Evolutionary conservation across 1,284 basidiomycete genomes (phyloP).

Genomic region (Grifola frondosa): DNA sequence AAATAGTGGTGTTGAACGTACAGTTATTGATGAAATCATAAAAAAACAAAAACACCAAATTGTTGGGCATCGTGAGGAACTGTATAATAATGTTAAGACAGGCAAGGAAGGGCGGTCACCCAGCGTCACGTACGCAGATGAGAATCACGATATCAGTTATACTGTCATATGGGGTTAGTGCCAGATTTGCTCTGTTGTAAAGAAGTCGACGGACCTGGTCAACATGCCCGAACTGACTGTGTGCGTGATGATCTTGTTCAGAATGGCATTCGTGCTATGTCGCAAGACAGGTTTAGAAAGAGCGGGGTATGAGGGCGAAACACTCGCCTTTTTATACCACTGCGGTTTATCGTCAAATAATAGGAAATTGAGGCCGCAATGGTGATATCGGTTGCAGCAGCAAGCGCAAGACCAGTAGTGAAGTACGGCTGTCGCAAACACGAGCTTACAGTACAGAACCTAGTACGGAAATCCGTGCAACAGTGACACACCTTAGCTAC

Average conservation of each 20-base stretch:
- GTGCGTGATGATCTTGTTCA: conserved; percentile 1
- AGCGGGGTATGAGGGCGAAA: no score
- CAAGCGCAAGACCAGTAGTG: not conserved
- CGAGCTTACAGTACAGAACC: not conserved
- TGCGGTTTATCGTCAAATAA: not conserved
- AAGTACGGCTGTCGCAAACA: not conserved
- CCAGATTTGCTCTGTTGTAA: not conserved
- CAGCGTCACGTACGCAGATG: conserved; percentile 1
- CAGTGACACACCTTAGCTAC: no score
- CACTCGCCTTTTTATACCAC: not conserved
- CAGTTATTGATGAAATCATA: not conserved
- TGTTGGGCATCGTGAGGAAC: conserved; percentile 4
- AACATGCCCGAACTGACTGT: conserved; percentile 1
- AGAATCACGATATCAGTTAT: conserved; percentile 1
- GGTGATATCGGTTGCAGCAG: not conserved
- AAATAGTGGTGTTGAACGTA: not conserved
- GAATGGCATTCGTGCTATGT: not conserved
- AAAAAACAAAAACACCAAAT: not conserved
- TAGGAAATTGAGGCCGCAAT: conserved; percentile 1
- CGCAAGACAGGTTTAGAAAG: no score
- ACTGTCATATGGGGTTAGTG: not conserved
- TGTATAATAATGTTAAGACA: not conserved
- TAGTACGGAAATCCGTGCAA: not conserved
- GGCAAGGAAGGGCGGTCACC: not conserved
- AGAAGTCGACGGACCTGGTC: not conserved